Conservation (phyloP, 768 basidiomycete genomes). For the Lentinula sp. region DNA sequence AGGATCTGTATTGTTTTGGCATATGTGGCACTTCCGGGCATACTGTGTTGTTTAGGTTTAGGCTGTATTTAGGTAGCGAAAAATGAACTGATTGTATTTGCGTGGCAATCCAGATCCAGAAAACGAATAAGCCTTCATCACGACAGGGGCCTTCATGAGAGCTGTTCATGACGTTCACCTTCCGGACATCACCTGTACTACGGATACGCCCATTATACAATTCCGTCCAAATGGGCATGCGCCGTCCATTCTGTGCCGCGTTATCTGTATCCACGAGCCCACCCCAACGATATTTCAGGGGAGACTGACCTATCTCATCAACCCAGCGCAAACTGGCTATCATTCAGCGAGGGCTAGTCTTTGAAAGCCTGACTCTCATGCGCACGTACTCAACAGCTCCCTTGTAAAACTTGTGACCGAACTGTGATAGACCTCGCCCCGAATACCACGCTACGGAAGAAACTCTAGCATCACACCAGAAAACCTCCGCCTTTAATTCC, state of each 20-base stretch:
- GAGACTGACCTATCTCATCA: not conserved
- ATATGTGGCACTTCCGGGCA: too few species aligned
- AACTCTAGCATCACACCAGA: conserved; percentile 57
- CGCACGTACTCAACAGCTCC: conserved; percentile 48
- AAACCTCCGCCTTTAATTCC: conserved; percentile 31
- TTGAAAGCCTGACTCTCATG: conserved; percentile 34
- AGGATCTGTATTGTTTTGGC: not conserved
- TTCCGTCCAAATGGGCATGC: too few species aligned
- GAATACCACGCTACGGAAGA: conserved; percentile 43
- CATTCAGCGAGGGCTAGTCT: not conserved
- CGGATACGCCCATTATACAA: not conserved
- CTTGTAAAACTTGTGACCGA: conserved; percentile 50
- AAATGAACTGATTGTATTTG: too few species aligned
- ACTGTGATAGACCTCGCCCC: conserved; percentile 42
- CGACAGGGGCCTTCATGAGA: not conserved
- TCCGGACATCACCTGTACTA: not conserved
- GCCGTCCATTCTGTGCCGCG: too few species aligned
- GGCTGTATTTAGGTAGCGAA: too few species aligned
- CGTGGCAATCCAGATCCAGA: not conserved
- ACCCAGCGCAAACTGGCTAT: not conserved
- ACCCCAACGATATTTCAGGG: too few species aligned
- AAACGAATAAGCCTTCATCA: not conserved
- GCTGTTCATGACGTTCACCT: not conserved
- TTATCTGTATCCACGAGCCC: too few species aligned
- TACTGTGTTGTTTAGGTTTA: too few species aligned